Evolutionary conservation across 1,139 yeast genomes (phyloP).

Genomic region (Suhomyces bribrorum): DNA sequence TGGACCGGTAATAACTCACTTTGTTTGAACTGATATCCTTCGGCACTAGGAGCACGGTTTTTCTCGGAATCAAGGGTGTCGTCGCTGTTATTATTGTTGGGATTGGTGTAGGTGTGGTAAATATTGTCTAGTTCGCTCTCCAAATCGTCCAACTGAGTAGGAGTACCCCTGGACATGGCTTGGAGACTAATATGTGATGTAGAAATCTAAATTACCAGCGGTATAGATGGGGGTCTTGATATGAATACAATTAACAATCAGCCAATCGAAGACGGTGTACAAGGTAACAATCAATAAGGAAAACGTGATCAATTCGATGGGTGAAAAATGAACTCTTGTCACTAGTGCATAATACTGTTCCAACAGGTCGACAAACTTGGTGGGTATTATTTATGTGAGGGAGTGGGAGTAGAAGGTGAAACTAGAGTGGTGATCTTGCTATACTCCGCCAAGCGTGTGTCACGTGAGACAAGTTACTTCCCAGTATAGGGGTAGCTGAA

Average conservation of each 20-base stretch:
- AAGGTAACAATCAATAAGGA: not conserved
- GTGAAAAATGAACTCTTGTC: not conserved
- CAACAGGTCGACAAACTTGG: conserved; percentile 2
- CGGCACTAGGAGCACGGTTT: conserved; percentile 16
- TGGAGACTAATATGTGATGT: not conserved
- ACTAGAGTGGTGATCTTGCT: conserved; percentile 7
- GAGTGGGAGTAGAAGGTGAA: not conserved
- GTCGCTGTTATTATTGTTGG: conserved; percentile 21
- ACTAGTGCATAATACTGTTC: conserved; percentile 7
- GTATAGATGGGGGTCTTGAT: too few relatives aligned
- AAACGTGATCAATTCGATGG: conserved; percentile 4
- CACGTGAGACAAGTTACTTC: too few relatives aligned
- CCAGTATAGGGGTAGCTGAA: too few relatives aligned
- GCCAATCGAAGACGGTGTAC: not conserved
- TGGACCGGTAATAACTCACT: conserved; percentile 23
- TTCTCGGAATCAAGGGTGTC: conserved; percentile 35
- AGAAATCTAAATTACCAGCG: too few relatives aligned
- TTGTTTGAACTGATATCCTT: conserved; percentile 6
- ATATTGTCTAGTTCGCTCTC: conserved; percentile 37
- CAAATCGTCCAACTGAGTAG: conserved; percentile 20
- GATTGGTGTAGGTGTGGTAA: conserved; percentile 30
- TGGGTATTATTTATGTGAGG: not conserved
- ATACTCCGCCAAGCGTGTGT: conserved; percentile 2
- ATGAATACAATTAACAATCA: not conserved
- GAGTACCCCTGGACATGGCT: not conserved